Percentiles rank a stretch among this genome's conserved stretches.
phyloP scores from a whole-genome alignment of 768 basidiomycete species.

The Tephrocybe sp. region DNA sequence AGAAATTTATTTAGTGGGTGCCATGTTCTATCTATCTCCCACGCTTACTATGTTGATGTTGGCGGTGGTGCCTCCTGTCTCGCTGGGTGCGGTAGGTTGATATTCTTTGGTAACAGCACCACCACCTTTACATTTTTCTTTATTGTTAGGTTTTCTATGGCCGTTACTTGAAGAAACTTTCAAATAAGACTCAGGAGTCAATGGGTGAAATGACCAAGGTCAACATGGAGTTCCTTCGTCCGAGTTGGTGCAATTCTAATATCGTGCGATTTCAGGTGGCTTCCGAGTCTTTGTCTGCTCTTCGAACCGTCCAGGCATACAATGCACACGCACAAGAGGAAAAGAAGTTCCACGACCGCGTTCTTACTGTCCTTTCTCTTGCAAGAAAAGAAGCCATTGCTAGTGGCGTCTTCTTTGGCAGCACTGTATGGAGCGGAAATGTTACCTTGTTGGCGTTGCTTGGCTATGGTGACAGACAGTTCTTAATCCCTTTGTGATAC shows the following conservation, averaged over 20 bases:
- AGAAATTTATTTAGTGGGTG: constrained; percentile 56
- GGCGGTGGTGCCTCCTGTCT: constrained; percentile 84
- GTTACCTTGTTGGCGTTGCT: constrained; percentile 84
- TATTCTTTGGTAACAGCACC: too few species aligned
- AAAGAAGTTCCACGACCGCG: constrained; percentile 65
- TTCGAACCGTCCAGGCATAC: constrained; percentile 89
- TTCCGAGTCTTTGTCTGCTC: constrained; percentile 83
- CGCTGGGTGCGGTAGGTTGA: constrained; percentile 69
- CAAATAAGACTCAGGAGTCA: constrained; percentile 90
- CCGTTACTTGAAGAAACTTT: constrained; percentile 88
- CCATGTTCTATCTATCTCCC: constrained; percentile 93
- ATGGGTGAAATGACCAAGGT: constrained; percentile 91
- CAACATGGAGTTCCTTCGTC: constrained; percentile 25
- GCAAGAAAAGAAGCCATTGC: constrained; percentile 88
- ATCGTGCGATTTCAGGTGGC: constrained; percentile 52
- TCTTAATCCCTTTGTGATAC: background rate
- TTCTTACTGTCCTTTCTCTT: constrained; percentile 65
- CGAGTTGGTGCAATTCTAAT: background rate
- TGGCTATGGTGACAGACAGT: constrained; percentile 71
- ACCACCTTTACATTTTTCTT: background rate
- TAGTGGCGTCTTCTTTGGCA: constrained; percentile 90
- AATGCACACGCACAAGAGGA: constrained; percentile 82
- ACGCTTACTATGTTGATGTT: constrained; percentile 91
- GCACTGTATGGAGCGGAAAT: constrained; percentile 91
- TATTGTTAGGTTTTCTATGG: constrained; percentile 88